Conservation (phyloP, 2,329 filamentous ascomycete genomes). For the Ceratocystis albifundus region DNA sequence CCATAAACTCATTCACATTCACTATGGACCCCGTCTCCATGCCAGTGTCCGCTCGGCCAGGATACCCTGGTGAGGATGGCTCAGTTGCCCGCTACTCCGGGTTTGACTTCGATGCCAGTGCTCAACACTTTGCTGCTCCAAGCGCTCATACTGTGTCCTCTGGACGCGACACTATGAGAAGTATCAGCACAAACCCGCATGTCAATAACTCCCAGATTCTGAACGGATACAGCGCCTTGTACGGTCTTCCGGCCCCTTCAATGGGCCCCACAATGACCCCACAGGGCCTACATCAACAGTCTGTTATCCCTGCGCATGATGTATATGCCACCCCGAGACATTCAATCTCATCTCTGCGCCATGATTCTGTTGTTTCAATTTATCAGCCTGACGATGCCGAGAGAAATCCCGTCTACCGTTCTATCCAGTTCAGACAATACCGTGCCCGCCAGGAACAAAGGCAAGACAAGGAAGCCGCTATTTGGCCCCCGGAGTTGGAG, state of each 20-base stretch:
- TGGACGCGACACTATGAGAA: constrained; percentile 14
- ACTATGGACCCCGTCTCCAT: constrained; percentile 19
- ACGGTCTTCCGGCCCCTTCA: constrained; percentile 9
- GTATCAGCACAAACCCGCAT: constrained; percentile 10
- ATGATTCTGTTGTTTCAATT: constrained; percentile 18
- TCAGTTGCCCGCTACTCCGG: constrained; percentile 15
- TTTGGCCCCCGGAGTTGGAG: constrained; percentile 52
- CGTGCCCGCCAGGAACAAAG: constrained; percentile 54
- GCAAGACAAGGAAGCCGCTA: constrained; percentile 43
- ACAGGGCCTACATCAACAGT: neutral
- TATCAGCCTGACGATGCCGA: constrained; percentile 28
- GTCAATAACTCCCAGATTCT: constrained; percentile 14
- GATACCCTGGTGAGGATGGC: constrained; percentile 10
- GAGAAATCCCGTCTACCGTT: constrained; percentile 49
- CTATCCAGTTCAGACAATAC: constrained; percentile 53
- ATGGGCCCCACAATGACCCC: constrained; percentile 14
- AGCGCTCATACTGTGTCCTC: constrained; percentile 38
- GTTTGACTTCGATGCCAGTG: constrained; percentile 25
- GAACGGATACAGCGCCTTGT: constrained; percentile 20
- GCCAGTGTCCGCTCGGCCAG: constrained; percentile 13
- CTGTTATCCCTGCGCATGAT: constrained; percentile 12
- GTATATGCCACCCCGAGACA: constrained; percentile 15
- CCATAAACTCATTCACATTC: neutral
- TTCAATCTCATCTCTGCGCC: constrained; percentile 14
- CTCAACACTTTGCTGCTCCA: constrained; percentile 36